phyloP scores from a whole-genome alignment of 176 grass and related monocot genomes.

The Puccinellia tenuiflora region DNA sequence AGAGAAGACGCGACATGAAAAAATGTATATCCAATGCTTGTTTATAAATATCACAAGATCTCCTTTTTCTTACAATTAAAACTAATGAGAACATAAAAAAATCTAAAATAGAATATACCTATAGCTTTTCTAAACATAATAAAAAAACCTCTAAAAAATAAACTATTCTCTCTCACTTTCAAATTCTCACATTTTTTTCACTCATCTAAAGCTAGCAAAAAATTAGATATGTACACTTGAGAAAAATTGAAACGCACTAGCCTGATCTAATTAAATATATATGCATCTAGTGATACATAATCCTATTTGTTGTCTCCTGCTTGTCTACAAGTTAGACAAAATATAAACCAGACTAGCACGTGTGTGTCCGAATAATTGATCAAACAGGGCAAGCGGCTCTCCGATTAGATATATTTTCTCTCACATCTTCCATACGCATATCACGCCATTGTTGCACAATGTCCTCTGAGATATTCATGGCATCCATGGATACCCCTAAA shows the following conservation, averaged over 20 bases:
- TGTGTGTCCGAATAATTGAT: slow-evolving; percentile 23
- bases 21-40: neutral
- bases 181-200: neutral
- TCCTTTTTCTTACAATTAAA: slow-evolving; percentile 14
- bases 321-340: neutral
- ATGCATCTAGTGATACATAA: neutral
- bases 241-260: slow-evolving; percentile 19
- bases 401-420: neutral
- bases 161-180: slow-evolving; percentile 9
- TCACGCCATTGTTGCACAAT: slow-evolving; percentile 33
- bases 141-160: slow-evolving; percentile 15
- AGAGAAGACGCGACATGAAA: neutral
- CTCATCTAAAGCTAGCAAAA: slow-evolving; percentile 33
- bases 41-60: slow-evolving; percentile 10
- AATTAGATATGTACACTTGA: neutral
- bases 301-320: neutral
- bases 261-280: slow-evolving; percentile 13
- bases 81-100: slow-evolving; percentile 19
- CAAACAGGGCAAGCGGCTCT: neutral
- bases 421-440: neutral
- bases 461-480: slow-evolving; percentile 54
- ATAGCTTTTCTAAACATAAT: slow-evolving; percentile 13
- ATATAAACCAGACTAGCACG: slow-evolving; percentile 27
- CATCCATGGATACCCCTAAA: slow-evolving; percentile 63
- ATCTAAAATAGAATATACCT: neutral